phyloP scores from a whole-genome alignment of 1,284 basidiomycete species.

The Rugiboletus extremiorientalis region DNA sequence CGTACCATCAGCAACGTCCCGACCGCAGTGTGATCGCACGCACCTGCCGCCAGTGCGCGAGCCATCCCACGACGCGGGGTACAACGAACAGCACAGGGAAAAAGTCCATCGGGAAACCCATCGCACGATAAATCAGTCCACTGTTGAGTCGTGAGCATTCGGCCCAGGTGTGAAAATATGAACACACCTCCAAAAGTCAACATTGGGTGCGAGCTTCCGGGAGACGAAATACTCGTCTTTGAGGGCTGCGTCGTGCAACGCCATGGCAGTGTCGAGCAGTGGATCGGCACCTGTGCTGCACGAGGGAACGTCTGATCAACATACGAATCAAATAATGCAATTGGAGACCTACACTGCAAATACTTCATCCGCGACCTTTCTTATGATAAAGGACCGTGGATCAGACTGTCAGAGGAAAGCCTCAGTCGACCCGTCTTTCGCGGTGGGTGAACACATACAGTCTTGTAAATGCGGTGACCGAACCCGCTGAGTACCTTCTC shows the following conservation, averaged over 20 bases:
- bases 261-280: slow-evolving; percentile 84
- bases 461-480: slow-evolving; percentile 85
- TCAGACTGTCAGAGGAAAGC: slow-evolving; percentile 57
- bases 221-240: slow-evolving; percentile 85
- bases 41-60: slow-evolving; percentile 85
- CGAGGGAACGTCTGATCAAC: neutral
- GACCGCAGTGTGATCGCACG: neutral
- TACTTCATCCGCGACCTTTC: slow-evolving; percentile 85
- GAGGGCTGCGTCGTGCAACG: slow-evolving; percentile 82
- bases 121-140: slow-evolving; percentile 83
- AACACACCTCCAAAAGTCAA: slow-evolving; percentile 70
- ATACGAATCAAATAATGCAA: neutral
- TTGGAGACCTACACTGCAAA: slow-evolving; percentile 63
- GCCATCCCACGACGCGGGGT: slow-evolving; percentile 86
- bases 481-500: slow-evolving; percentile 87
- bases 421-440: neutral
- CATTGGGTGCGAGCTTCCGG: slow-evolving; percentile 76
- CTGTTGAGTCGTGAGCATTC: slow-evolving; percentile 36
- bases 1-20: slow-evolving; percentile 7
- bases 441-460: slow-evolving; percentile 44
- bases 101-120: slow-evolving; percentile 89
- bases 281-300: slow-evolving; percentile 77
- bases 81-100: slow-evolving; percentile 91
- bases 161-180: neutral
- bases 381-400: slow-evolving; percentile 84